phyloP scores from a whole-genome alignment of 345 rosid species.

The Melaleuca alternifolia region DNA sequence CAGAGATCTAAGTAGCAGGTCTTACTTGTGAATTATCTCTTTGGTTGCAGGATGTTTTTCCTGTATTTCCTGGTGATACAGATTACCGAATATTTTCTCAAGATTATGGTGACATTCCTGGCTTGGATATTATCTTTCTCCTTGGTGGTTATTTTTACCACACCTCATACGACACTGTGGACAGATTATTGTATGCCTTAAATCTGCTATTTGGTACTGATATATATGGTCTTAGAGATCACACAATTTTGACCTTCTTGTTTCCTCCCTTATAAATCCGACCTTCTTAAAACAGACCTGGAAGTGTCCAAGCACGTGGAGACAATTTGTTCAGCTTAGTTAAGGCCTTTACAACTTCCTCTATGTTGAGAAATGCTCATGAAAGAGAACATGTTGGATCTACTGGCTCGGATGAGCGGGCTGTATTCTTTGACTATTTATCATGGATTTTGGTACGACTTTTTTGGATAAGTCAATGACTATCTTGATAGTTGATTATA shows the following conservation, averaged over 20 bases:
- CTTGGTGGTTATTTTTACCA: conserved; percentile 97
- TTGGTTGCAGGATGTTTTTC: conserved; percentile 69
- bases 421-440: conserved; percentile 93
- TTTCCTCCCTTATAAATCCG: conserved; percentile 4
- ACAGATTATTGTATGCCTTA: conserved; percentile 91
- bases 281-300: conserved; percentile 60
- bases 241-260: conserved; percentile 7
- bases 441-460: conserved; percentile 53
- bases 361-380: conserved; percentile 47
- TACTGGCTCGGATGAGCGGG: conserved; percentile 42
- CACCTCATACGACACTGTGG: conserved; percentile 87
- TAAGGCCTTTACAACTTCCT: conserved; percentile 75
- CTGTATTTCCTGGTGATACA: conserved; percentile 88
- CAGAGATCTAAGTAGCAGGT: background rate
- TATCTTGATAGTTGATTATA: background rate
- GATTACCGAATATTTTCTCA: conserved; percentile 91
- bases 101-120: conserved; percentile 84
- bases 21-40: background rate
- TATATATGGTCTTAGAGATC: background rate
- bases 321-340: conserved; percentile 69
- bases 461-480: background rate
- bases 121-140: conserved; percentile 95
- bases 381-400: conserved; percentile 40
- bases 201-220: conserved; percentile 35
- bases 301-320: conserved; percentile 98